Base-by-base conservation (phyloP, 1,284 basidiomycete species). In the Ustilago sp. region DNA sequence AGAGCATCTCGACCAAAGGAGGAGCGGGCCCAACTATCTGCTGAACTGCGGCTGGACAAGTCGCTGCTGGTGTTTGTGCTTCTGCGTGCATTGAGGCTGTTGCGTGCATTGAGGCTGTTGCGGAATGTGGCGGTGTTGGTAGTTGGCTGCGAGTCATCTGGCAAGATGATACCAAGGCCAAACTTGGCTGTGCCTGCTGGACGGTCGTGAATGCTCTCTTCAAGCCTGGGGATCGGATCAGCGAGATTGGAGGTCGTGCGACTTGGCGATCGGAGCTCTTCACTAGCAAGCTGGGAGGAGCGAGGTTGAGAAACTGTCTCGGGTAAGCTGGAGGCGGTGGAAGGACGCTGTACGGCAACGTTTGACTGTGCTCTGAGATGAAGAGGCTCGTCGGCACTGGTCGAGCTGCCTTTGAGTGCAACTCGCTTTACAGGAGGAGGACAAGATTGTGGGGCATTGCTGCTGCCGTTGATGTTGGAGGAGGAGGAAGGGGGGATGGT, bases 41-140 rank as follows among this genome's bases (percentile, higher is more conserved):
- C n/a, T 9, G 74, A 77, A 51, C 70, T 77, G 51, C 48, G 63
- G 15, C 19, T 54, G 2, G 74, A 77, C 38, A 43, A 36, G 11
- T 73, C 65, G 52, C 74, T 77, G 60, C 50, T 55, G 0, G 69
- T 59, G 38, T 70, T 77, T 38, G 56, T 54, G 47, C 73, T 70
- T 15, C 47, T 53, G 43, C 47, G 56, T 5, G 63, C 19, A 28
- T 17, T 48, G 45, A 52, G 23, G 38, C 59, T 56, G 59, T 34
- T 57, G 53, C 38, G 45, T 5, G 63, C 19, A 28, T 17, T 48
- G 45, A 52, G 23, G 38, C 59, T 56, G 59, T 34, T 57, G 53
- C 38, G 45, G 8, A n/a, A 23, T 1, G 43, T 3, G 8, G 57
- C 31, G 8, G 12, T 50, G 28, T 50, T 17, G 31, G 47, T 8